Evolutionary conservation across 2,329 filamentous ascomycete species (phyloP), one percentile per base, ranked within the genome.

Genomic region (Cytospora schulzeri): DNA sequence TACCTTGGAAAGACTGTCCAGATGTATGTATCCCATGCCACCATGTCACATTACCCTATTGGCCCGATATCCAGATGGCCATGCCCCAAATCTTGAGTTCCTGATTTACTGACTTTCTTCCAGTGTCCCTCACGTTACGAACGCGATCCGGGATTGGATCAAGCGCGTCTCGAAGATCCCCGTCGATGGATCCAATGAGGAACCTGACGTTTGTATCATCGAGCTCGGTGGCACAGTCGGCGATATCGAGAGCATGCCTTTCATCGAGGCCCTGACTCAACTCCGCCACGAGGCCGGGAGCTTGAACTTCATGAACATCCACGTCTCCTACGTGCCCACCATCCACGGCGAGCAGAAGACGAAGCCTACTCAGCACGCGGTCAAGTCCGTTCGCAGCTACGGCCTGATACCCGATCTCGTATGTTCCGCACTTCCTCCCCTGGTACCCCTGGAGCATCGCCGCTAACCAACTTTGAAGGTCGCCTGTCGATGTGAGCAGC

Each of bases 101-200:
- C 24, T 33, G 45, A 12, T 17, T 45, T 53, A 38, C 66, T 66
- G 45, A 66, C 53, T 14, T 57, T 19, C n/a, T n/a, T 24, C 17
- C 50, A 67, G 65, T 41, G 93, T 98, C 6, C 94, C 94, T 2
- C 94, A 98, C 77, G 84, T 98, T 70, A 97, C 93, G 62, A 88
- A 96, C 73, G 91, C 89, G 22, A 96, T 97, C 72, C 91, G 96
- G 77, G 91, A 96, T 66, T 96, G 92, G 91, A 92, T 98, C 68
- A 87, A 93, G 78, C 85, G 91, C 29, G 94, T 98, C 15, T 89
- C 94, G 35, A 88, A 84, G 73, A 88, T 95, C 51, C 91, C 93
- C 0, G 92, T 96, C 3, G 94, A 98, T 73, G 91, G 94, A 70
- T 91, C 91, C 2, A 86, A 87, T 24, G 86, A 90, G 73, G 85